A percentile compares a stretch with the other conserved stretches of the same genome.
These are phyloP conservation scores for Phytopythium ostracodes DNA, from an alignment of 352 stramenopile genomes.

Conservation along the genomic window DNA sequence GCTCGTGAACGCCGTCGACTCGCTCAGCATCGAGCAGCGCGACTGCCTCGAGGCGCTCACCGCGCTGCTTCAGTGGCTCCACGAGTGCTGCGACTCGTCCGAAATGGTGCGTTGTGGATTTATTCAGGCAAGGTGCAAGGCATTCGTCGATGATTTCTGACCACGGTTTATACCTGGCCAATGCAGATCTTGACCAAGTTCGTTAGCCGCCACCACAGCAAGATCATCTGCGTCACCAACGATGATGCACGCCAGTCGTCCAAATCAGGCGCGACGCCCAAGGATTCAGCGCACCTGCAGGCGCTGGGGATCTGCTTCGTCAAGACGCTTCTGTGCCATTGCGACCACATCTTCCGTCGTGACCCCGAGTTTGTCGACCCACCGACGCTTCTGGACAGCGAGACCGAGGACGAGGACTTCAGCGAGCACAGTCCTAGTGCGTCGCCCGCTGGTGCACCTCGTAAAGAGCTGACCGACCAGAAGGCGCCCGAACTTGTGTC, in stretches of 20 bases:
- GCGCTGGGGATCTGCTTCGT: slow-evolving; percentile 55
- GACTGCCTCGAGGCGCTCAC: slow-evolving; percentile 70
- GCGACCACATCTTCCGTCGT: slow-evolving; percentile 69
- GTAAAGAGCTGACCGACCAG: slow-evolving; percentile 6
- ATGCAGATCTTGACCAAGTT: slow-evolving; percentile 39
- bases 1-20: slow-evolving; percentile 68
- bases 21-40: slow-evolving; percentile 59
- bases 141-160: no score
- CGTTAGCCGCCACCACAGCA: slow-evolving; percentile 29
- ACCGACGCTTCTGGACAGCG: slow-evolving; percentile 37
- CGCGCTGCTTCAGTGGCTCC: slow-evolving; percentile 45
- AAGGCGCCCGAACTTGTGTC: neutral
- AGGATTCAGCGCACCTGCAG: slow-evolving; percentile 5
- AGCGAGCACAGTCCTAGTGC: slow-evolving; percentile 24
- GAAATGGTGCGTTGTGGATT: slow-evolving; percentile 41
- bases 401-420: slow-evolving; percentile 58
- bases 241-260: neutral
- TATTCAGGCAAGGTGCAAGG: no score
- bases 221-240: slow-evolving; percentile 35
- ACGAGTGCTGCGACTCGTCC: slow-evolving; percentile 26
- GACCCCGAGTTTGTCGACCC: slow-evolving; percentile 33
- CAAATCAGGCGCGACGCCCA: neutral
- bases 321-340: slow-evolving; percentile 46
- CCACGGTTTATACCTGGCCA: no score
- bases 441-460: neutral